A percentile compares a stretch with the other conserved stretches of the same genome.
Conservation (phyloP, 1,139 yeast species). For the Scheffersomyces insectosa region DNA sequence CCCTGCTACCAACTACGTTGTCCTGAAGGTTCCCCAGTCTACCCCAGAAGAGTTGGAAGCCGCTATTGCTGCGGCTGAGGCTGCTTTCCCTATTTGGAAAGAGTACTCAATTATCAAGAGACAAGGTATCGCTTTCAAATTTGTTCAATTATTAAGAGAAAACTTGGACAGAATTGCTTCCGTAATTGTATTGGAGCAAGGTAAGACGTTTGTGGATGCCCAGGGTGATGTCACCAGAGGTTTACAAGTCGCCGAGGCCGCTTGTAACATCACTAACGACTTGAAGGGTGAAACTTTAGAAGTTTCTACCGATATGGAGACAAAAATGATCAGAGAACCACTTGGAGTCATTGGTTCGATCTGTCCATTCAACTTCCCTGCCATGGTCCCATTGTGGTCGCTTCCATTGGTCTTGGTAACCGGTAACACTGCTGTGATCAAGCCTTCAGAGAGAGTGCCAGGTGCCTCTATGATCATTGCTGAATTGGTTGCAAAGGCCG, state of each 20-base stretch:
- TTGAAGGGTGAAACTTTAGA: constrained; percentile 67
- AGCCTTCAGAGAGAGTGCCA: constrained; percentile 79
- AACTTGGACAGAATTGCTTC: constrained; percentile 75
- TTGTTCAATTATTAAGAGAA: constrained; percentile 63
- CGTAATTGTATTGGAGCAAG: constrained; percentile 76
- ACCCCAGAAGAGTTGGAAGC: constrained; percentile 65
- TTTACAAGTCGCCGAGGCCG: constrained; percentile 78
- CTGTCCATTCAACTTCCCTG: constrained; percentile 81
- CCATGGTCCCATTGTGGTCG: constrained; percentile 86
- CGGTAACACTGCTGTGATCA: constrained; percentile 74
- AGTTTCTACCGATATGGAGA: constrained; percentile 76
- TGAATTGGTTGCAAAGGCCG: constrained; percentile 73
- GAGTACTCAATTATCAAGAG: constrained; percentile 63
- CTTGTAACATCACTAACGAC: constrained; percentile 61
- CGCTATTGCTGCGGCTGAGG: constrained; percentile 66
- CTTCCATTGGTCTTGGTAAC: constrained; percentile 74
- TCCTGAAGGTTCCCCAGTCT: constrained; percentile 71
- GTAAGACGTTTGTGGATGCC: constrained; percentile 78
- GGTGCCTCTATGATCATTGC: constrained; percentile 80
- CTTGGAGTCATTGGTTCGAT: constrained; percentile 70
- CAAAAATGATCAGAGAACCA: constrained; percentile 69
- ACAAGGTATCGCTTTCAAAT: constrained; percentile 75
- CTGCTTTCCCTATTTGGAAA: constrained; percentile 62
- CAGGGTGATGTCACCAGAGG: constrained; percentile 80
- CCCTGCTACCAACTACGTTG: constrained; percentile 72